Percentiles rank a stretch among this genome's conserved stretches.
Evolutionary conservation across 2,329 filamentous ascomycete species (phyloP).

Genomic region (Lecanicillium sp.): DNA sequence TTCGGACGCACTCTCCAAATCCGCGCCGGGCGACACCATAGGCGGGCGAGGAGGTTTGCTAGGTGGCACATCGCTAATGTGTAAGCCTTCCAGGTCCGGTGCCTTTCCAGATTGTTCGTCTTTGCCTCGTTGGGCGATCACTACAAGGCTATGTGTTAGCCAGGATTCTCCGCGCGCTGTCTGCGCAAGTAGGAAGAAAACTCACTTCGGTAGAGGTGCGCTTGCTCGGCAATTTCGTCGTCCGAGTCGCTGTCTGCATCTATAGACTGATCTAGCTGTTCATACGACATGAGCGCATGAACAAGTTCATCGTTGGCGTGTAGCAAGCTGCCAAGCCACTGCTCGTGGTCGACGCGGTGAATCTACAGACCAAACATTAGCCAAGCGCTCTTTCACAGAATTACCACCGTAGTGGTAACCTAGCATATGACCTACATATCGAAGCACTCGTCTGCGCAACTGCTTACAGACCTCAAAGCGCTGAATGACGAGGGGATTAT

Average conservation of each 20-base stretch:
- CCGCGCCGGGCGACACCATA: conserved; percentile 15
- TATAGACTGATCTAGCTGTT: conserved; percentile 83
- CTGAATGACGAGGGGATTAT: conserved; percentile 66
- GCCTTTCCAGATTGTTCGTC: conserved; percentile 1
- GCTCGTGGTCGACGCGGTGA: conserved; percentile 81
- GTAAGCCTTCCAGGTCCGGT: neutral
- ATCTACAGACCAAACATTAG: conserved; percentile 43
- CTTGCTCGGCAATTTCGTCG: conserved; percentile 59
- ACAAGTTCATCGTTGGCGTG: conserved; percentile 97
- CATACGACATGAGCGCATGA: conserved; percentile 84
- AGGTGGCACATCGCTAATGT: conserved; percentile 21
- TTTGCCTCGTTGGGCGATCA: conserved; percentile 1
- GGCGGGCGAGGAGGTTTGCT: conserved; percentile 29
- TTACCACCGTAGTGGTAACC: too few relatives aligned
- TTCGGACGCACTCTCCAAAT: conserved; percentile 30
- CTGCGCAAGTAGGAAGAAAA: conserved; percentile 9
- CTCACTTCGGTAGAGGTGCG: conserved; percentile 55
- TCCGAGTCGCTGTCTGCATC: conserved; percentile 67
- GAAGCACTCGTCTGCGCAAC: conserved; percentile 73
- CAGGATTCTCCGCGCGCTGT: neutral
- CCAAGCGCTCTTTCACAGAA: too few relatives aligned
- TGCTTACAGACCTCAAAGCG: conserved; percentile 83
- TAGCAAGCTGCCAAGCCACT: conserved; percentile 84
- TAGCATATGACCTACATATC: conserved; percentile 54
- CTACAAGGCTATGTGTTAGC: neutral